These are phyloP conservation scores for Lactarius quietus DNA, from an alignment of 768 basidiomycete species.

Conservation along the genomic window DNA sequence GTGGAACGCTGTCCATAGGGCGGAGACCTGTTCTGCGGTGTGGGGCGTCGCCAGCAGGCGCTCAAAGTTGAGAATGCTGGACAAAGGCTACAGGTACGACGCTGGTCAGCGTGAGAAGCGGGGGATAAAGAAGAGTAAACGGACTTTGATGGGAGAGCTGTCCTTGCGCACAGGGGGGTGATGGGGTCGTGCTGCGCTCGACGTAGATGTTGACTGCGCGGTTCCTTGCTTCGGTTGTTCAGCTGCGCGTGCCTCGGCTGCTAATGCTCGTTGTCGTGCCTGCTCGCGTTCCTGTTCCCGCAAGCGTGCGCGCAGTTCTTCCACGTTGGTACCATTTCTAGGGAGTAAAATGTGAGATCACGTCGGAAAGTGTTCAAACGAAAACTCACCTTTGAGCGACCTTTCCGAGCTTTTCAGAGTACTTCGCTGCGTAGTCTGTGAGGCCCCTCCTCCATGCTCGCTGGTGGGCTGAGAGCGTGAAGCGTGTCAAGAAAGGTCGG, in stretches of 20 bases:
- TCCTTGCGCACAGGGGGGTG: conserved; percentile 46
- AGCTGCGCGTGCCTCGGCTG: conserved; percentile 22
- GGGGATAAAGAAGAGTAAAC: conserved; percentile 24
- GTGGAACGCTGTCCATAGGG: conserved; percentile 90
- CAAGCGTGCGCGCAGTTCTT: conserved; percentile 14
- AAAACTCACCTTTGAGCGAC: conserved; percentile 60
- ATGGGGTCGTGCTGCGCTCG: conserved; percentile 13
- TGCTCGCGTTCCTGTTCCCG: conserved; percentile 17
- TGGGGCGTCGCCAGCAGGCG: conserved; percentile 65
- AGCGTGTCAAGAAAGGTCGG: not conserved
- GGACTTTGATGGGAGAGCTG: conserved; percentile 63
- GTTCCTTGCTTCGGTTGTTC: conserved; percentile 2
- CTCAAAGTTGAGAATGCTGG: conserved; percentile 73
- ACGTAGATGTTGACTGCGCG: conserved; percentile 19
- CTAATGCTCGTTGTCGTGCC: conserved; percentile 17
- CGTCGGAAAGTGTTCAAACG: conserved; percentile 18
- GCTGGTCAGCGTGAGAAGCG: conserved; percentile 1
- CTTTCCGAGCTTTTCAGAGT: conserved; percentile 64
- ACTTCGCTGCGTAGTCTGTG: conserved; percentile 47
- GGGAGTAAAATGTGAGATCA: conserved; percentile 3
- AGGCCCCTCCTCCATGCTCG: conserved; percentile 4
- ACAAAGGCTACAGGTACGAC: conserved; percentile 57
- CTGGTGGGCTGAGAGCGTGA: not conserved
- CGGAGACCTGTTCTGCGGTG: conserved; percentile 67
- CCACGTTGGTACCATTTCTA: conserved; percentile 18